Evolutionary conservation across 306 rosid species (phyloP), one percentile per base, ranked within the genome.

Genomic region (Cicer yamashitae): DNA sequence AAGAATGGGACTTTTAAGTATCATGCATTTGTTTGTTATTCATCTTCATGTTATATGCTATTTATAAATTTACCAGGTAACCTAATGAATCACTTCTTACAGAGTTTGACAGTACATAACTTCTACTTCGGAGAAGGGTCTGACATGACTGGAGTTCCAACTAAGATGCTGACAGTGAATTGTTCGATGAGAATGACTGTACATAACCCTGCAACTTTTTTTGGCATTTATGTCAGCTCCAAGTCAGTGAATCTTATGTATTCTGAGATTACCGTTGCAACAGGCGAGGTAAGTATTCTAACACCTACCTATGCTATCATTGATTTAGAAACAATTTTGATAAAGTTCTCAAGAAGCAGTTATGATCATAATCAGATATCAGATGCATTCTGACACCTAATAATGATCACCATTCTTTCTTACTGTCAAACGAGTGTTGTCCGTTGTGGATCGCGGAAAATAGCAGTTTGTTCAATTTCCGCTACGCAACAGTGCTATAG

Each of bases 91-190:
- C 48, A 34, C 73, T 72, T 81, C 14, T 85, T 79, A 1, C 89
- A 94, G 94, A 85, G 89, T 77, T 75, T 94, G 81, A 87, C 85
- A 1, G 86, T 94, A 44, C 96, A 91, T 77, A 90, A 89, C 74
- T 90, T 94, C 20, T 87, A 91, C 43, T 70, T 78, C 1, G 97
- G 96, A 62, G 96, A 82, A 85, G 98, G 98, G 67, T 67, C 93
- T 1, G 98, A 94, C 83, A 9, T 22, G 15, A 94, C 94, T 5
- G 98, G 97, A 57, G 97, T 94, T n/a, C 96, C 93, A 47, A 87
- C 94, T 37, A 94, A 90, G 91, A 78, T 94, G 86, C 73, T 90
- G 85, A 91, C 97, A 3, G 72, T 75, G 70, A 94, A 94, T 60
- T 91, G 94, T 65, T 88, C 98, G 1, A 77, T 86, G 75, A 87